A percentile compares a stretch with the other conserved stretches of the same genome.
Conservation (phyloP, 306 rosid genomes). For the Prunus dulcis region DNA sequence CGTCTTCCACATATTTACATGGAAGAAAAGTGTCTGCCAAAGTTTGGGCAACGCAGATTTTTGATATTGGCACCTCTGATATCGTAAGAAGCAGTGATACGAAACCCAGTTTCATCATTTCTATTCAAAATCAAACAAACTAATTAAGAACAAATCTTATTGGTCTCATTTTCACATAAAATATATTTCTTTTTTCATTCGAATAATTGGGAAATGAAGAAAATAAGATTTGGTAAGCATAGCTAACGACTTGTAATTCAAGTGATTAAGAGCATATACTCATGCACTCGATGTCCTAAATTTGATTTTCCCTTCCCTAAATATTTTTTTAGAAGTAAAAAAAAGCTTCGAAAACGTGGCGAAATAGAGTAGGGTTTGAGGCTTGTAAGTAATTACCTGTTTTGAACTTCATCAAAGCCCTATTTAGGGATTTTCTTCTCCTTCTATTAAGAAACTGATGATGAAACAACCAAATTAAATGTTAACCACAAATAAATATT, state of each 20-base stretch:
- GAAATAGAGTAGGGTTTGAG: background rate
- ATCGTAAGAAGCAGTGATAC: constrained; percentile 53
- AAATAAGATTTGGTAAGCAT: too few species aligned
- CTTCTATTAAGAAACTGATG: constrained; percentile 38
- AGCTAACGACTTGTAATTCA: rapidly evolving
- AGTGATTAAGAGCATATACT: too few species aligned
- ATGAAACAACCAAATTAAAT: background rate
- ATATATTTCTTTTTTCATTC: background rate
- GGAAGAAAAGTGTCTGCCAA: constrained; percentile 49
- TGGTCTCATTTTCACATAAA: background rate
- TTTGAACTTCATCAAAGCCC: constrained; percentile 51
- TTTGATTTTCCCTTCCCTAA: rapidly evolving
- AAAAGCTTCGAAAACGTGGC: background rate
- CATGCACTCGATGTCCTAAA: too few species aligned
- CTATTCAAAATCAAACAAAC: constrained; percentile 13
- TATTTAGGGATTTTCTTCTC: constrained; percentile 44
- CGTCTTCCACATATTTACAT: constrained; percentile 28
- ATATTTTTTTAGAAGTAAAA: too few species aligned
- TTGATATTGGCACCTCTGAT: constrained; percentile 49
- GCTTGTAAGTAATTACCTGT: constrained; percentile 31
- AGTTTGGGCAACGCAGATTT: constrained; percentile 44
- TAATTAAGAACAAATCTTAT: background rate
- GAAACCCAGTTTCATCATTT: constrained; percentile 61
- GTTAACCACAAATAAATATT: too few species aligned
- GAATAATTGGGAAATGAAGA: background rate